These are phyloP conservation scores for Fraxinus cuspidata DNA, from an alignment of 257 asterid species.

Conservation along the genomic window DNA sequence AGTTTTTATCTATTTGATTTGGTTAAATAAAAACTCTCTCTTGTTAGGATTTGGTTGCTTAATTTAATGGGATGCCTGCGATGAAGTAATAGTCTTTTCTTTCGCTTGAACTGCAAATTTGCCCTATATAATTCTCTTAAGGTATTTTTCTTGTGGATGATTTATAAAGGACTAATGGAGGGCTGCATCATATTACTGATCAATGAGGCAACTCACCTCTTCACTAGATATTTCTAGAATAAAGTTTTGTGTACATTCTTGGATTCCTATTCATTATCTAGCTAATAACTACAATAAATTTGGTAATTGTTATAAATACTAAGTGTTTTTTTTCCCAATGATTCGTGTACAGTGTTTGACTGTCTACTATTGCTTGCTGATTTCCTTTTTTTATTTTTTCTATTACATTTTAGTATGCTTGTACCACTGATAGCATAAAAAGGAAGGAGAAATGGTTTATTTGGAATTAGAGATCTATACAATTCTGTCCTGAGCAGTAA, in stretches of 20 bases:
- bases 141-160: neutral
- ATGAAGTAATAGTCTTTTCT: neutral
- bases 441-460: neutral
- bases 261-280: neutral
- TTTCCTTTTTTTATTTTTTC: too few relatives aligned
- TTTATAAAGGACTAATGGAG: neutral
- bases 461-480: neutral
- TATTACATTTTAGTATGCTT: neutral
- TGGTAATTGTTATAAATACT: too few relatives aligned
- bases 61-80: neutral
- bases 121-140: neutral
- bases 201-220: neutral
- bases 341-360: neutral
- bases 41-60: neutral
- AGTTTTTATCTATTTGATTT: neutral
- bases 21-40: neutral
- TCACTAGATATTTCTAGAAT: neutral
- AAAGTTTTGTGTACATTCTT: neutral
- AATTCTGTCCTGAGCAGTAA: neutral
- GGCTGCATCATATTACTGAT: neutral
- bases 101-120: neutral
- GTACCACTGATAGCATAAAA: neutral
- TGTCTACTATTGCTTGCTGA: too few relatives aligned
- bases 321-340: neutral
- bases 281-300: neutral